Percentiles rank a stretch among this genome's conserved stretches.
Evolutionary conservation across 2,329 filamentous ascomycete species (phyloP).

Genomic region (Thelonectria olida): DNA sequence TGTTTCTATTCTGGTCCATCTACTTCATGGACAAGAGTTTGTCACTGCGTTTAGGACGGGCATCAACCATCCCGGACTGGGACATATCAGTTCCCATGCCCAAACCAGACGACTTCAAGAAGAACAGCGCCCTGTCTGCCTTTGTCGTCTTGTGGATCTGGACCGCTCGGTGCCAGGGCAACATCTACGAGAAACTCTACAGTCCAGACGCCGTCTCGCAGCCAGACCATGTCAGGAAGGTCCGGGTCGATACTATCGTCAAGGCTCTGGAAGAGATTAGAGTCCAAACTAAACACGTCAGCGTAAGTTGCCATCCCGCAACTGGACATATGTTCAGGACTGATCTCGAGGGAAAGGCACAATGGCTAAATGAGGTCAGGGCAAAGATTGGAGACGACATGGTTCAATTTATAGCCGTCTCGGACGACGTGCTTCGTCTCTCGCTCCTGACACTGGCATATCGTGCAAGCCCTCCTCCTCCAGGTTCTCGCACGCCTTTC

Average conservation of each 20-base stretch:
- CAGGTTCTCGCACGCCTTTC: slow-evolving; percentile 46
- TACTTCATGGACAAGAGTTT: slow-evolving; percentile 66
- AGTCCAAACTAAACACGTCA: slow-evolving; percentile 20
- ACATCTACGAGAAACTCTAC: slow-evolving; percentile 66
- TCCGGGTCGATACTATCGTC: slow-evolving; percentile 44
- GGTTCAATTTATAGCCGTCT: slow-evolving; percentile 48
- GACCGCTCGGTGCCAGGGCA: slow-evolving; percentile 63
- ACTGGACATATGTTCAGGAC: background rate
- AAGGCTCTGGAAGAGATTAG: slow-evolving; percentile 44
- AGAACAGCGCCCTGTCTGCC: slow-evolving; percentile 37
- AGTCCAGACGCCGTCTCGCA: slow-evolving; percentile 51
- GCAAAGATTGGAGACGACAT: slow-evolving; percentile 41
- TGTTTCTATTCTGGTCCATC: slow-evolving; percentile 63
- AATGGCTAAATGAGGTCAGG: slow-evolving; percentile 37
- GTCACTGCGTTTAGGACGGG: slow-evolving; percentile 62
- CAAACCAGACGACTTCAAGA: slow-evolving; percentile 43
- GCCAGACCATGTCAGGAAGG: slow-evolving; percentile 43
- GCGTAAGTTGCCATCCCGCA: slow-evolving; percentile 27
- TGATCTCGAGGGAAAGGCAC: slow-evolving; percentile 6
- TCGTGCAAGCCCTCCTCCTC: slow-evolving; percentile 47
- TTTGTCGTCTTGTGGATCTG: slow-evolving; percentile 59
- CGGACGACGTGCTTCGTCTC: slow-evolving; percentile 53
- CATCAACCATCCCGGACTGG: slow-evolving; percentile 64
- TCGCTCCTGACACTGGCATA: slow-evolving; percentile 54
- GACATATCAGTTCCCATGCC: slow-evolving; percentile 58